Evolutionary conservation across 2,329 filamentous ascomycete genomes (phyloP).

Genomic region (Leptographium radiaticola): DNA sequence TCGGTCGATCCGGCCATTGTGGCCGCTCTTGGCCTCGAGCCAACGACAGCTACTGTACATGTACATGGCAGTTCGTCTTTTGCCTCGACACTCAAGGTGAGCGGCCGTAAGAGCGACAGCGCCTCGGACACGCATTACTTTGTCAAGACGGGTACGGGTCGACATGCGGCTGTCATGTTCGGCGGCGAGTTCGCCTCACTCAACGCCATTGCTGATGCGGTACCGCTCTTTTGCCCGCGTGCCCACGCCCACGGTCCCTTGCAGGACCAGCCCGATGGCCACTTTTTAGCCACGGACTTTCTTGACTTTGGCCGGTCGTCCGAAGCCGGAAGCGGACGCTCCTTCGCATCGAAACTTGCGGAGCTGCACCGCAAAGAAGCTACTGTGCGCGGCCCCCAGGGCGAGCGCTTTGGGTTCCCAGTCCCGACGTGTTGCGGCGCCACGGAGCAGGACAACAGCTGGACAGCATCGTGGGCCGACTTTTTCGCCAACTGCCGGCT

Average conservation of each 20-base stretch:
- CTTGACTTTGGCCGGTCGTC: slow-evolving; percentile 44
- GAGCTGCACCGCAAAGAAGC: slow-evolving; percentile 66
- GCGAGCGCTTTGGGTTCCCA: slow-evolving; percentile 68
- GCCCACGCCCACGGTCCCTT: slow-evolving; percentile 60
- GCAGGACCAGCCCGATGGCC: slow-evolving; percentile 33
- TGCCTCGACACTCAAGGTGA: slow-evolving; percentile 42
- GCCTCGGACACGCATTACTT: slow-evolving; percentile 37
- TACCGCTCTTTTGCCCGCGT: slow-evolving; percentile 63
- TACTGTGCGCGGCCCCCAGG: slow-evolving; percentile 41
- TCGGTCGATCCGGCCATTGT: slow-evolving; percentile 51
- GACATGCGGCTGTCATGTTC: slow-evolving; percentile 55
- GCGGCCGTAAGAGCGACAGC: slow-evolving; percentile 12
- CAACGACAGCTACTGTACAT: slow-evolving; percentile 38
- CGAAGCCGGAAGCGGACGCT: slow-evolving; percentile 29
- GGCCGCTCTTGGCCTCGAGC: slow-evolving; percentile 45
- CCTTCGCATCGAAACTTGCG: slow-evolving; percentile 64
- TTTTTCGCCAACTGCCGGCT: slow-evolving; percentile 75
- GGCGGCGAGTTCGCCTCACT: slow-evolving; percentile 70
- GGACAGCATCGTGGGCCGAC: slow-evolving; percentile 61
- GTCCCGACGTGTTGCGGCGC: slow-evolving; percentile 77
- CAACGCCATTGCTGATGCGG: slow-evolving; percentile 60
- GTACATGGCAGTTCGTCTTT: slow-evolving; percentile 56
- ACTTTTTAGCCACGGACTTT: slow-evolving; percentile 66
- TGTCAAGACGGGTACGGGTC: slow-evolving; percentile 55
- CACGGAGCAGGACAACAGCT: slow-evolving; percentile 69